These are phyloP conservation scores for Fusarium sp. DNA, from an alignment of 2,329 filamentous ascomycete genomes.

Conservation along the genomic window DNA sequence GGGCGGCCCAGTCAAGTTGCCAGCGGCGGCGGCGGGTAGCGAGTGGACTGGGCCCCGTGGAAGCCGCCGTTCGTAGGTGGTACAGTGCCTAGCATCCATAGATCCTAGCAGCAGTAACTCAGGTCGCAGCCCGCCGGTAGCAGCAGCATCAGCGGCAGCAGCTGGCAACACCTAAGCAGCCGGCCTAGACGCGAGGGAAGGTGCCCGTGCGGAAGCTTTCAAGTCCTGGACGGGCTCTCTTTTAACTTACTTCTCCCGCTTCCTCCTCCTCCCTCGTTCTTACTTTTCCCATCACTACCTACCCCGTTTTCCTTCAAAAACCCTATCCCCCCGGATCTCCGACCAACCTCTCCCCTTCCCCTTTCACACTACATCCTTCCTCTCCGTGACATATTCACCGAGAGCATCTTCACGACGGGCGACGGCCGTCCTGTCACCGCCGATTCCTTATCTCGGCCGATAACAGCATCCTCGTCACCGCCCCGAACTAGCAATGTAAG, in stretches of 20 bases:
- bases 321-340: background rate
- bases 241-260: constrained; percentile 33
- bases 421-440: constrained; percentile 40
- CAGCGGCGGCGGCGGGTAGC: constrained; percentile 8
- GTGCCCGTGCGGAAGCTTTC: constrained; percentile 28
- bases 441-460: constrained; percentile 41
- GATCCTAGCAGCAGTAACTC: constrained; percentile 13
- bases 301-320: constrained; percentile 20
- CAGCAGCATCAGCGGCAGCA: background rate
- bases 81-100: background rate
- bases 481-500: constrained; percentile 38
- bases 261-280: constrained; percentile 27
- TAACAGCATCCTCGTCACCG: constrained; percentile 43
- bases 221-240: constrained; percentile 6
- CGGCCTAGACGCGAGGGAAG: background rate
- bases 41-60: constrained; percentile 16
- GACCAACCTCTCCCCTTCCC: background rate
- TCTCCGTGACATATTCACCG: background rate
- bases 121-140: constrained; percentile 1
- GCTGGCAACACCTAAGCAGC: background rate
- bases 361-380: constrained; percentile 4
- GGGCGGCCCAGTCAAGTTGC: background rate
- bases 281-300: constrained; percentile 24
- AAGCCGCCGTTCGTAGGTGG: constrained; percentile 6
- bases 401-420: constrained; percentile 27